phyloP scores from a whole-genome alignment of 148 eudicot genomes.

The Camellia sinensis region DNA sequence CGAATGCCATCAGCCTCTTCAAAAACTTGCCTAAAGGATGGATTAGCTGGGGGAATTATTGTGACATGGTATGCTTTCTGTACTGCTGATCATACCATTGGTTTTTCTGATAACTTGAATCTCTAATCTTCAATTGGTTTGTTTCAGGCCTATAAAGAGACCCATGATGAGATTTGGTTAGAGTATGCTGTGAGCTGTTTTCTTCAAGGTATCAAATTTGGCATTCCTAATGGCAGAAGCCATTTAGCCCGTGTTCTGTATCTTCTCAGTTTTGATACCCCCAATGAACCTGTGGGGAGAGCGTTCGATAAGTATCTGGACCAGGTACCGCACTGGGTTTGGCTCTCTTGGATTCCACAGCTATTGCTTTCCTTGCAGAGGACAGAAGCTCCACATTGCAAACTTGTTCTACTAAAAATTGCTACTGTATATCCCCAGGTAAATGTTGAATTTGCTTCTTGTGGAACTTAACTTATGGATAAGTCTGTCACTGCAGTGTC shows the following conservation, averaged over 20 bases:
- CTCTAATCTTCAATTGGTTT: slow-evolving; percentile 8
- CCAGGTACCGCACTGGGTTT: slow-evolving; percentile 95
- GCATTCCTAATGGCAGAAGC: slow-evolving; percentile 91
- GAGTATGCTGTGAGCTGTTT: slow-evolving; percentile 98
- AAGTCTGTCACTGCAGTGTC: background rate
- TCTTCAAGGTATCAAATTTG: slow-evolving; percentile 95
- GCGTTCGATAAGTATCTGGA: slow-evolving; percentile 94
- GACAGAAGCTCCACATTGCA: slow-evolving; percentile 89
- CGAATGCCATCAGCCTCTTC: slow-evolving; percentile 80
- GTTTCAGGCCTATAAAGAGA: slow-evolving; percentile 83
- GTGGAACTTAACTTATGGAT: background rate
- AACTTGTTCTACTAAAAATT: slow-evolving; percentile 84
- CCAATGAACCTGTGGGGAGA: slow-evolving; percentile 85
- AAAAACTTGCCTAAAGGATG: slow-evolving; percentile 95
- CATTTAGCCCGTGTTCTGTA: slow-evolving; percentile 92
- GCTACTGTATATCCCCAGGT: slow-evolving; percentile 96
- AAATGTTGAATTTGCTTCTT: slow-evolving; percentile 20
- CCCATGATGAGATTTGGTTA: slow-evolving; percentile 90
- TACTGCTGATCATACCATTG: background rate
- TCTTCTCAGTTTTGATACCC: slow-evolving; percentile 96
- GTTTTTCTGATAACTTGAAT: slow-evolving; percentile 2
- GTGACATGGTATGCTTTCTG: slow-evolving; percentile 73
- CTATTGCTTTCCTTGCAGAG: slow-evolving; percentile 89
- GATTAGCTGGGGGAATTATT: slow-evolving; percentile 99
- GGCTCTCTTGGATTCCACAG: slow-evolving; percentile 99